phyloP scores from a whole-genome alignment of 1,284 basidiomycete genomes.

The Volvariella volvacea region DNA sequence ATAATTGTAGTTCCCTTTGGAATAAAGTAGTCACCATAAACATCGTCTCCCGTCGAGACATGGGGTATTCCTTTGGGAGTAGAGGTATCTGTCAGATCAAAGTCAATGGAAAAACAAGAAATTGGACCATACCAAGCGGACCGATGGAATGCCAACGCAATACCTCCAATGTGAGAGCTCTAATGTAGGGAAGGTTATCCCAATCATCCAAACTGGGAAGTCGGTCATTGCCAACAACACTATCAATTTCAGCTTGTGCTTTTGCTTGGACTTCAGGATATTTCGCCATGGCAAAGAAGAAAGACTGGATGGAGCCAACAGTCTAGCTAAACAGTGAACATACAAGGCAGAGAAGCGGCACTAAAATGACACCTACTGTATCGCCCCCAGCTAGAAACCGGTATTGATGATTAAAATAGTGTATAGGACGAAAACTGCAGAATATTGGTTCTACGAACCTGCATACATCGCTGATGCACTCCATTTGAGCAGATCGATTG shows the following conservation, averaged over 20 bases:
- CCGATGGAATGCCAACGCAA: neutral
- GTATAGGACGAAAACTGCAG: too few relatives aligned
- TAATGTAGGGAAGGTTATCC: neutral
- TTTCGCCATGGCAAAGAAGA: neutral
- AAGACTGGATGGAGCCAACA: neutral
- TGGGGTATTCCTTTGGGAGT: neutral
- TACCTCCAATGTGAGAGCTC: neutral
- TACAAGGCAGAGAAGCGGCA: neutral
- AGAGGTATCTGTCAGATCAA: neutral
- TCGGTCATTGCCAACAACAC: neutral
- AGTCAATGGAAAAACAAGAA: neutral
- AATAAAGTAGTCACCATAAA: slow-evolving; percentile 1
- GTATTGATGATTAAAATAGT: too few relatives aligned
- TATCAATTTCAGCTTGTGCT: neutral
- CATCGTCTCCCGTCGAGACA: neutral
- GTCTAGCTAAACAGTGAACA: neutral
- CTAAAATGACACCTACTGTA: neutral
- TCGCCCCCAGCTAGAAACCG: neutral
- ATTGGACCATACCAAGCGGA: neutral
- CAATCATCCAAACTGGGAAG: slow-evolving; percentile 1
- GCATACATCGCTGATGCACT: slow-evolving; percentile 69
- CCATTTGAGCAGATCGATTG: slow-evolving; percentile 54
- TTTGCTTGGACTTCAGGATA: slow-evolving; percentile 1
- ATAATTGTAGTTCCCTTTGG: neutral
- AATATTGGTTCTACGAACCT: too few relatives aligned